phyloP scores from a whole-genome alignment of 768 basidiomycete genomes.

The Lentinula boryana region DNA sequence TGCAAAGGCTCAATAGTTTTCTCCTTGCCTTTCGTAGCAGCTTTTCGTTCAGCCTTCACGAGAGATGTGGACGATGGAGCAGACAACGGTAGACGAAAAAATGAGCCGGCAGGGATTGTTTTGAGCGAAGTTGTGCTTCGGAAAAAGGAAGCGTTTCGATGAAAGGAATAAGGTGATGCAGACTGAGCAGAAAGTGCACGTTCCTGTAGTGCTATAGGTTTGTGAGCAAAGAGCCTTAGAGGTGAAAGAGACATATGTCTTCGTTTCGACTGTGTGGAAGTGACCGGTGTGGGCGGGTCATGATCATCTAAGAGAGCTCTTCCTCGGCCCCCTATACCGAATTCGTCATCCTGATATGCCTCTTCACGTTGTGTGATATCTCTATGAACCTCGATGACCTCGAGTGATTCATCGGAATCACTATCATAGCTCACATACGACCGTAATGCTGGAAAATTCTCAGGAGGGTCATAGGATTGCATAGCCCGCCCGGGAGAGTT shows the following conservation, averaged over 20 bases:
- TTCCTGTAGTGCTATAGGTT: constrained; percentile 25
- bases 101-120: constrained; percentile 26
- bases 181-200: constrained; percentile 37
- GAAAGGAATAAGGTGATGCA: constrained; percentile 33
- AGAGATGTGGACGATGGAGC: constrained; percentile 18
- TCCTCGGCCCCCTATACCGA: constrained; percentile 14
- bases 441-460: not conserved
- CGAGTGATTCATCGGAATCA: constrained; percentile 48
- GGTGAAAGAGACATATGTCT: constrained; percentile 40
- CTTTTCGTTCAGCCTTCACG: constrained; percentile 13
- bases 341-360: constrained; percentile 2
- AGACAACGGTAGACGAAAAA: constrained; percentile 23
- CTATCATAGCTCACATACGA: constrained; percentile 20
- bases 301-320: constrained; percentile 25
- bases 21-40: constrained; percentile 35
- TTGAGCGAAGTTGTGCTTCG: constrained; percentile 42
- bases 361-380: constrained; percentile 36
- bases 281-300: constrained; percentile 10
- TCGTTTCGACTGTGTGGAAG: constrained; percentile 21
- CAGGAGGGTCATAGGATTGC: not conserved
- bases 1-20: constrained; percentile 29
- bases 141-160: constrained; percentile 30
- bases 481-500: constrained; percentile 6
- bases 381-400: constrained; percentile 42
- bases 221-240: constrained; percentile 38